A percentile compares a stretch with the other conserved stretches of the same genome.
Evolutionary conservation across 768 basidiomycete genomes (phyloP).

Genomic region (Rhizopogon vinicolor): DNA sequence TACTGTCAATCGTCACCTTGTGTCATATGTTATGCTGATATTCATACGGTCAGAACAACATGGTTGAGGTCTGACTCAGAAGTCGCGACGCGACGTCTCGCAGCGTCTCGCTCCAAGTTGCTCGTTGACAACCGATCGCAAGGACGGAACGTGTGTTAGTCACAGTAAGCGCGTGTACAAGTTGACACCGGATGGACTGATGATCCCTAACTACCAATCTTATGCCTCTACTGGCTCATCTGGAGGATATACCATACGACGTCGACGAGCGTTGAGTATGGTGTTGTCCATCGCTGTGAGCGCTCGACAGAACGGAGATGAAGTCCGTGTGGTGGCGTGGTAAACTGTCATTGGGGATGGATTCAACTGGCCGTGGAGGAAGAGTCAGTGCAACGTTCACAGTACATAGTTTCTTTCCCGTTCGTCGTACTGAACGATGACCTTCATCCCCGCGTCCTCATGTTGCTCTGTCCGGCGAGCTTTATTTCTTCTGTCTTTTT

Average conservation of each 20-base stretch:
- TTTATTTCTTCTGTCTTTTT: conserved; percentile 6
- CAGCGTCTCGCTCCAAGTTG: too few species aligned
- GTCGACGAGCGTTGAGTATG: not conserved
- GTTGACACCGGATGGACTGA: not conserved
- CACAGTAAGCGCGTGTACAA: not conserved
- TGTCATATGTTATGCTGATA: too few species aligned
- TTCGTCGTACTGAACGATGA: conserved; percentile 21
- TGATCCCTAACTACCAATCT: not conserved
- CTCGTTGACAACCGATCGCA: too few species aligned
- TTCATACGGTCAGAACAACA: too few species aligned
- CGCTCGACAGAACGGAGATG: not conserved
- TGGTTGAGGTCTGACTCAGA: too few species aligned
- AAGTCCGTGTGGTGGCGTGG: conserved; percentile 19
- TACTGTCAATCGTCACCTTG: too few species aligned
- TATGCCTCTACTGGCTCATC: too few species aligned
- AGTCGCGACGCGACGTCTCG: too few species aligned
- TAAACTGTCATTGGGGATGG: conserved; percentile 12
- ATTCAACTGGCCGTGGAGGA: not conserved
- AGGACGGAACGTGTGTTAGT: not conserved
- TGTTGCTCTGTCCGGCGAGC: not conserved
- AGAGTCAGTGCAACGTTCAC: conserved; percentile 11
- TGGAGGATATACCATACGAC: not conserved
- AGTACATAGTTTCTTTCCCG: conserved; percentile 8
- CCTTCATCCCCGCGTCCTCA: conserved; percentile 6
- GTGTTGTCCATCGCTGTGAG: not conserved